phyloP scores from a whole-genome alignment of 208 protist genomes.

The Wallacemonas rigidus region DNA sequence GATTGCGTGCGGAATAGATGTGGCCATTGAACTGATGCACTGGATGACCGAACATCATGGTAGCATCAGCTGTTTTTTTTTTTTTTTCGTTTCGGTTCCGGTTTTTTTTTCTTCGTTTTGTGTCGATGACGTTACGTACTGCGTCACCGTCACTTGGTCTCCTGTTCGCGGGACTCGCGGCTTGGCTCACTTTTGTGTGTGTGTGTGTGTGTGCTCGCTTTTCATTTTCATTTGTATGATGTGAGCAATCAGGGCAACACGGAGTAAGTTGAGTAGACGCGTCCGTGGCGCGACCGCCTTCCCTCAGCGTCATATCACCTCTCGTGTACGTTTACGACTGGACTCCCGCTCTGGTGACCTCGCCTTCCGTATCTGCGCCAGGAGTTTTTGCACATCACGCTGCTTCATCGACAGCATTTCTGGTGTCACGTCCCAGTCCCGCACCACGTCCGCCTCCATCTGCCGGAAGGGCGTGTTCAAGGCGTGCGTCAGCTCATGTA shows the following conservation, averaged over 20 bases:
- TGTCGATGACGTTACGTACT: too few relatives aligned
- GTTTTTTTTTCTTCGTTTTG: neutral
- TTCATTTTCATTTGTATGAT: too few relatives aligned
- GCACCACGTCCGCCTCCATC: conserved; percentile 69
- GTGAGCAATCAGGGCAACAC: too few relatives aligned
- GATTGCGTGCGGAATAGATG: too few relatives aligned
- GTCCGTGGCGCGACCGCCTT: too few relatives aligned
- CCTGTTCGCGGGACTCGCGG: too few relatives aligned
- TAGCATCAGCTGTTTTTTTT: neutral
- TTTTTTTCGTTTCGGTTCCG: neutral
- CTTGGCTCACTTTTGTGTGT: too few relatives aligned
- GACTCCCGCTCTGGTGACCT: neutral
- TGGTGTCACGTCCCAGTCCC: conserved; percentile 76
- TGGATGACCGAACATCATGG: too few relatives aligned
- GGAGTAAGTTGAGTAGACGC: too few relatives aligned
- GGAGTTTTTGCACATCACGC: conserved; percentile 48
- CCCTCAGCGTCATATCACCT: neutral
- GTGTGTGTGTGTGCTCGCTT: too few relatives aligned
- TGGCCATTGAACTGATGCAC: too few relatives aligned
- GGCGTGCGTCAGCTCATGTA: conserved; percentile 59
- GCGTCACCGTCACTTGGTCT: too few relatives aligned
- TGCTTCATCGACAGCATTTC: conserved; percentile 70
- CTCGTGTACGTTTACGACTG: conserved; percentile 23
- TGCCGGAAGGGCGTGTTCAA: conserved; percentile 63
- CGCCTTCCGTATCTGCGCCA: conserved; percentile 37